Evolutionary conservation across 192 early-diverging fungal genomes (phyloP), one percentile per base, ranked within the genome.

Genomic region (Funneliformis mosseae): DNA sequence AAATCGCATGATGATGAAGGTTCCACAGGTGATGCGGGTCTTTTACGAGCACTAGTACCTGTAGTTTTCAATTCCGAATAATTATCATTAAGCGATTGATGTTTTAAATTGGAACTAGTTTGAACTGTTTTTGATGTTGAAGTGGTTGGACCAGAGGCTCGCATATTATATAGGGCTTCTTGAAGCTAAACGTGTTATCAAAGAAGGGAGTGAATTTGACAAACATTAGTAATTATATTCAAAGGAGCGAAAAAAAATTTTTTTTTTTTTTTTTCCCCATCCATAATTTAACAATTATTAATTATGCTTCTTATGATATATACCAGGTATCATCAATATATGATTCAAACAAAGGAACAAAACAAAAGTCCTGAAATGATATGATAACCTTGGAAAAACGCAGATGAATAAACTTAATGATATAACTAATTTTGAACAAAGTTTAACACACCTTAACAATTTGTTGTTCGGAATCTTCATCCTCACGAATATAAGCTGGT

Each of bases 401-500:
- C 43, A 45, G 9, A 18, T 55, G 7, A 55, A 45, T 55, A 55
- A 55, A 55, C 6, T 55, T 55, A 16, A 55, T 5, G 14, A 8
- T 50, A 50, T 50, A 55, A 55, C 16, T 55, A 55, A 55, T 21
- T 55, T 6, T 55, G 5, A 55, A 55, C 10, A n/a, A 70, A 43
- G 18, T 25, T n/a, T 59, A 45, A 38, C 27, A 45, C 59, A 81
- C 84, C 77, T 86, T 84, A 38, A 64, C 80, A 63, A 88, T 82
- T 67, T 86, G 78, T 60, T 83, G 79, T 69, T 93, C 90, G 33
- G 82, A 82, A 81, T 88, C 80, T 46, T 91, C 88, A 48, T 90
- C 81, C 80, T 92, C 90, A 28, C 87, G 75, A 76, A 96, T 92
- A 83, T 88, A 90, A 46, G 92, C 89, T 27, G 91, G 90, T 68